Percentiles rank a stretch among this genome's conserved stretches.
phyloP scores from a whole-genome alignment of 257 asterid genomes.

The Cordia subcordata region DNA sequence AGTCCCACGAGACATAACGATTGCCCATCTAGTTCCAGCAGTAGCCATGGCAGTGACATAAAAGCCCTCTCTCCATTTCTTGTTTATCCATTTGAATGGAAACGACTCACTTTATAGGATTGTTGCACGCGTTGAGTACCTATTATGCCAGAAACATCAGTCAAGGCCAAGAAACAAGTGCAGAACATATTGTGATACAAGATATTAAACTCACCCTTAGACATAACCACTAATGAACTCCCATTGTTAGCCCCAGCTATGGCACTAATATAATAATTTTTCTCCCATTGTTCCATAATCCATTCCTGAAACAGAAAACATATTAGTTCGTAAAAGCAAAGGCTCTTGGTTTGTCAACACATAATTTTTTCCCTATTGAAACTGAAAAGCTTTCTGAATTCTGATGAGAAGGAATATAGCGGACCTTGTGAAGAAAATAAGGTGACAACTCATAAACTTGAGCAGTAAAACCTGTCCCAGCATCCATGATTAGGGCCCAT shows the following conservation, averaged over 20 bases:
- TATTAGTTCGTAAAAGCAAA: not conserved
- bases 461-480: slow-evolving; percentile 36
- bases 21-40: slow-evolving; percentile 61
- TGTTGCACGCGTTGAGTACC: slow-evolving; percentile 62
- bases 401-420: not conserved
- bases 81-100: slow-evolving; percentile 72
- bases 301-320: slow-evolving; percentile 42
- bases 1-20: slow-evolving; percentile 74
- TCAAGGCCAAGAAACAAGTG: too few relatives aligned
- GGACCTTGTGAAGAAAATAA: slow-evolving; percentile 52
- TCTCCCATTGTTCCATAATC: slow-evolving; percentile 76
- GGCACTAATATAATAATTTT: slow-evolving; percentile 58
- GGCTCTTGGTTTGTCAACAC: not conserved
- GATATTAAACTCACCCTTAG: slow-evolving; percentile 47
- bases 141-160: slow-evolving; percentile 11
- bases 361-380: not conserved
- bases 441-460: slow-evolving; percentile 54
- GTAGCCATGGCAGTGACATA: slow-evolving; percentile 73
- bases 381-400: not conserved
- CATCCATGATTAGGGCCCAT: slow-evolving; percentile 7
- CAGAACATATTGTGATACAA: not conserved
- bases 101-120: slow-evolving; percentile 68
- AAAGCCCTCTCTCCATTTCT: slow-evolving; percentile 74
- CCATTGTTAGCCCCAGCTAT: slow-evolving; percentile 67
- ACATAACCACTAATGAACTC: slow-evolving; percentile 62